Evolutionary conservation across 192 early-diverging fungal species (phyloP).

Genomic region (Coemansia aciculifera): DNA sequence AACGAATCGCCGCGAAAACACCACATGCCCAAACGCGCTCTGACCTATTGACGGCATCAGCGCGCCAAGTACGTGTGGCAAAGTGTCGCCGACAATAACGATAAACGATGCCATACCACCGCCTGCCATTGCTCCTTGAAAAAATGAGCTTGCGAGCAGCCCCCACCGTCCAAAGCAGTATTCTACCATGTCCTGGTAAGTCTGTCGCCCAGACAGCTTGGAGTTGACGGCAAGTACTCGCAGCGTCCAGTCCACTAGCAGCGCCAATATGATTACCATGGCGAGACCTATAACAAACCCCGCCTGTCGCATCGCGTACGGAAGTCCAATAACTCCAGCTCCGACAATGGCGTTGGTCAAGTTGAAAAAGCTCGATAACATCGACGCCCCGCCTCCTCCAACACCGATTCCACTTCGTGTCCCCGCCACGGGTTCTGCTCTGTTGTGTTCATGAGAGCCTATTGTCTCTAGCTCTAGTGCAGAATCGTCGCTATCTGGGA

Average conservation of each 20-base stretch:
- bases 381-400: constrained; percentile 30
- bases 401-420: not conserved
- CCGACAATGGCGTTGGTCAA: constrained; percentile 95
- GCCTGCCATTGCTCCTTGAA: constrained; percentile 93
- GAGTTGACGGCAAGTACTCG: constrained; percentile 70
- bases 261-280: constrained; percentile 57
- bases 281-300: constrained; percentile 62
- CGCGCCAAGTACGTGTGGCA: constrained; percentile 79
- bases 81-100: constrained; percentile 77
- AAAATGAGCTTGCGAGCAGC: constrained; percentile 75
- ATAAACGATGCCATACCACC: constrained; percentile 68
- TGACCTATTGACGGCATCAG: constrained; percentile 61
- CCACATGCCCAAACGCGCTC: constrained; percentile 59
- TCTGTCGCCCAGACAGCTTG: constrained; percentile 73
- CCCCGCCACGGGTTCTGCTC: not conserved
- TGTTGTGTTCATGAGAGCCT: not conserved
- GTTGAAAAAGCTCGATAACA: constrained; percentile 65
- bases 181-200: constrained; percentile 83
- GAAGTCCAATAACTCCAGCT: constrained; percentile 83
- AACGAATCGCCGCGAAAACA: constrained; percentile 71
- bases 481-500: not conserved
- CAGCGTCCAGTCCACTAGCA: constrained; percentile 74
- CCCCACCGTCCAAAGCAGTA: constrained; percentile 82
- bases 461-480: not conserved
- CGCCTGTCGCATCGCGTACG: constrained; percentile 81